phyloP scores from a whole-genome alignment of 2,329 filamentous ascomycete species.

The Fusarium citri region DNA sequence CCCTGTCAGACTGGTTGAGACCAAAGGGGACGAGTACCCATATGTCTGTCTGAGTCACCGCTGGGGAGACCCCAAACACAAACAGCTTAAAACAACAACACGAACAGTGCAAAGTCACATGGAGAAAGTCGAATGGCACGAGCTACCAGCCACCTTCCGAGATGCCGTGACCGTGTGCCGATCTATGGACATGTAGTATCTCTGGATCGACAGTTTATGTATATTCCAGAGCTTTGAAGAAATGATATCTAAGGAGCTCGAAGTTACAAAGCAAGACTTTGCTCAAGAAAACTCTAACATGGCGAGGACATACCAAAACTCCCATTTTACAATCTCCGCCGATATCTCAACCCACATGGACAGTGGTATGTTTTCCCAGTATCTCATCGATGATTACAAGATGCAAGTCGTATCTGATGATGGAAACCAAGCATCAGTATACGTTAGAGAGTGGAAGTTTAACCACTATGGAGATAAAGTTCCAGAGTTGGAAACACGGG shows the following conservation, averaged over 20 bases:
- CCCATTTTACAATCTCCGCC: background rate
- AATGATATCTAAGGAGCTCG: background rate
- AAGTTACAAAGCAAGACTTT: background rate
- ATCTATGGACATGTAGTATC: background rate
- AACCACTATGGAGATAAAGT: background rate
- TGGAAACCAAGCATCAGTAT: background rate
- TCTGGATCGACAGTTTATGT: conserved; percentile 5
- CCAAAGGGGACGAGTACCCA: background rate
- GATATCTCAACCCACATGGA: background rate
- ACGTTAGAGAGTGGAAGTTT: background rate
- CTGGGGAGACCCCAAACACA: background rate
- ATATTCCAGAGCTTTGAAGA: background rate
- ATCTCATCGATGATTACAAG: background rate
- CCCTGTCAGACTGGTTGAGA: background rate
- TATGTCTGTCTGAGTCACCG: conserved; percentile 3
- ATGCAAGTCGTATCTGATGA: background rate
- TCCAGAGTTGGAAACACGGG: background rate
- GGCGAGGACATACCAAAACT: background rate
- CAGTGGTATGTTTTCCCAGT: background rate
- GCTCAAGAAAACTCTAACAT: background rate
- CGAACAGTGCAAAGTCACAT: background rate
- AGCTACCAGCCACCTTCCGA: background rate
- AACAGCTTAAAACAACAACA: conserved; percentile 2
- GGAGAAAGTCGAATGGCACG: background rate
- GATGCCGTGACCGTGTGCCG: background rate